Base-by-base conservation (phyloP, 2,329 filamentous ascomycete genomes). In the Fusarium sp. region DNA sequence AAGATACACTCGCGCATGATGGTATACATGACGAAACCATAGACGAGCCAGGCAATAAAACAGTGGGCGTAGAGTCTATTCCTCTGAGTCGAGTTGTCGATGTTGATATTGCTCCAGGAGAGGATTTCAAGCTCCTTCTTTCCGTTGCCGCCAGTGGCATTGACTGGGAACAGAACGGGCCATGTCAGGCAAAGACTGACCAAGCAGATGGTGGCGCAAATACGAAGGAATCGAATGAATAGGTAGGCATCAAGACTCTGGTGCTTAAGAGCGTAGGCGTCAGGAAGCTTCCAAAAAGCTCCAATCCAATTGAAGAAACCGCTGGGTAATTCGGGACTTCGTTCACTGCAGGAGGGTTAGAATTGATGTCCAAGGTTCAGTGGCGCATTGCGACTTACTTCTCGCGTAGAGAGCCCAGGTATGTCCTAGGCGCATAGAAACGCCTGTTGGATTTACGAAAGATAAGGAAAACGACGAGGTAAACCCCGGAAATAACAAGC, bases 1-100 rank as follows among this genome's bases (percentile, higher is more conserved):
- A 91, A 98, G 74, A 99, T 91, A 76, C 91, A 91, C 80, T 99
- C 96, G 66, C 96, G 89, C 29, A 93, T 93, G 56, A 99, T 89
- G 75, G 93, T 93, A 80, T 93, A 95, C 79, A 98, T 90, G 63
- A 99, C 86, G 78, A 98, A 98, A 58, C 88, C 83, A 73, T 97
- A 93, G 77, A 94, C 97, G 53, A 93, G 80, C 87, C 92, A 97
- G 1, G 91, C 92, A 31, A 96, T 84, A 43, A 92, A 84, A n/a
- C 88, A 87, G 77, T 97, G 94, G 1, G 93, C 95, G 75, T 92
- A 98, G 76, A 92, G 91, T 67, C 88, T 88, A 71, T 87, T 87
- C 59, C 86, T 86, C 55, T 88, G 79, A n/a, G 85, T 83, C 3
- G 68, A 64, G 21, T 64, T 11, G 29, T 85, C 79, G 57, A 88